Evolutionary conservation across 495 filamentous ascomycete genomes (phyloP).

Genomic region (Rusavskia elegans): DNA sequence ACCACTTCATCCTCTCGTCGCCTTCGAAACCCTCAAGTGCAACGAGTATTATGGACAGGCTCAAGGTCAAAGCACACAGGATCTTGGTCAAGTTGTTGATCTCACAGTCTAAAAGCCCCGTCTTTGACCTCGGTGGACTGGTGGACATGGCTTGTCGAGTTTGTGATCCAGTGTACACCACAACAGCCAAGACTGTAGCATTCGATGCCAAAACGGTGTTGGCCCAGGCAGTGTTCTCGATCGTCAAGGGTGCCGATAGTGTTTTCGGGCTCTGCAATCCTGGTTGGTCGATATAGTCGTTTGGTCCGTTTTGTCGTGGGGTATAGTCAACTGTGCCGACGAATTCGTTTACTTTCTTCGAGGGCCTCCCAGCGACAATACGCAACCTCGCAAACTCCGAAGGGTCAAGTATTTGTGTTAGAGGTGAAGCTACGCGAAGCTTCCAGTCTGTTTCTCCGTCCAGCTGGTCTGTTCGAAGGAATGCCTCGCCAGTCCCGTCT

Average conservation of each 20-base stretch:
- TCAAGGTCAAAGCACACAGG: conserved; percentile 71
- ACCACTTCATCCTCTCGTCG: conserved; percentile 56
- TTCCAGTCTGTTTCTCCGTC: conserved; percentile 99
- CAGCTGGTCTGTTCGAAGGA: conserved; percentile 93
- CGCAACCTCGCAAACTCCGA: conserved; percentile 56
- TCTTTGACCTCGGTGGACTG: conserved; percentile 78
- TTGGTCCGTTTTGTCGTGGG: conserved; percentile 9
- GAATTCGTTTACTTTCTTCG: conserved; percentile 87
- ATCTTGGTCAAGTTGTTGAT: conserved; percentile 99
- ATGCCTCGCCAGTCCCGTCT: conserved; percentile 60
- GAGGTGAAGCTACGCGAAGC: conserved; percentile 65
- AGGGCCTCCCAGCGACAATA: conserved; percentile 73
- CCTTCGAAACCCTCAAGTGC: conserved; percentile 66
- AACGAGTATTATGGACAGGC: conserved; percentile 79
- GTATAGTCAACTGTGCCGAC: conserved; percentile 60
- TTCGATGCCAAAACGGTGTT: conserved; percentile 95
- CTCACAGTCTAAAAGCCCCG: conserved; percentile 82
- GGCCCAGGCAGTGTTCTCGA: conserved; percentile 98
- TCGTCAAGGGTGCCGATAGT: conserved; percentile 50
- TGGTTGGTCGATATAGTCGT: conserved; percentile 11
- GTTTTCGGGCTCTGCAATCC: conserved; percentile 11
- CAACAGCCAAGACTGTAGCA: conserved; percentile 67
- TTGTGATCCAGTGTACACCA: conserved; percentile 89
- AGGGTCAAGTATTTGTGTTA: conserved; percentile 59
- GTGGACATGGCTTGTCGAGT: conserved; percentile 92